Evolutionary conservation across 345 rosid genomes (phyloP), one percentile per base, ranked within the genome.

Genomic region (Cardiospermum halicacabum): DNA sequence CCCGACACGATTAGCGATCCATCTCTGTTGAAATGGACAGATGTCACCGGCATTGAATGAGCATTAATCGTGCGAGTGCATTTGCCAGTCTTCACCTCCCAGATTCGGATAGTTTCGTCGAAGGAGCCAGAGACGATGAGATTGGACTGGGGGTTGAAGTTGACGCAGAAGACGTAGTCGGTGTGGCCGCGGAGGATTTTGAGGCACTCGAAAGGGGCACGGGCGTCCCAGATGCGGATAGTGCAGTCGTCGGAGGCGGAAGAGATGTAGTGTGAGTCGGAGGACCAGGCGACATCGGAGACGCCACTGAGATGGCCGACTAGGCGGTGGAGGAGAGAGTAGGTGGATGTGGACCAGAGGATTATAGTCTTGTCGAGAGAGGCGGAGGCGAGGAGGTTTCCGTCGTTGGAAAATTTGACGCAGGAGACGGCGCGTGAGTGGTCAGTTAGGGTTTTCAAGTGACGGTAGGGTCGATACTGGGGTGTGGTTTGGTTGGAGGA

Each of bases 151-250:
- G 96, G 96, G 53, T 84, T 94, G 73, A 94, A 94, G 66, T 91
- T 91, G 13, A 94, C 97, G 68, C 95, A 91, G 88, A 94, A 91
- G 8, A 91, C 97, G 42, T 81, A 70, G 50, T 80, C 81, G 40
- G 85, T 63, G 77, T 94, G 97, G 24, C 96, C 97, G 54, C 75
- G 75, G 24, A 94, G 93, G 74, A 84, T 85, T 66, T 91, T 87
- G 40, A 91, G 87, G 71, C 92, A 87, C 7, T 94, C 99, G 56
- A 88, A 89, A 1, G 96, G 91, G 65, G 89, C 26, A 5, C 91
- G 88, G 4, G 99, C 79, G 15, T 85, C 89, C 99, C 99, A 94
- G 75, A 94, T 94, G 65, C 99, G 99, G 70, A 94, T 85, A 60
- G 97, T 67, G 32, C 85, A 82, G 56, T 94, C 99, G 53, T 94